A percentile compares a stretch with the other conserved stretches of the same genome.
Evolutionary conservation across 192 early-diverging fungal genomes (phyloP).

Genomic region (Backusella luteola): DNA sequence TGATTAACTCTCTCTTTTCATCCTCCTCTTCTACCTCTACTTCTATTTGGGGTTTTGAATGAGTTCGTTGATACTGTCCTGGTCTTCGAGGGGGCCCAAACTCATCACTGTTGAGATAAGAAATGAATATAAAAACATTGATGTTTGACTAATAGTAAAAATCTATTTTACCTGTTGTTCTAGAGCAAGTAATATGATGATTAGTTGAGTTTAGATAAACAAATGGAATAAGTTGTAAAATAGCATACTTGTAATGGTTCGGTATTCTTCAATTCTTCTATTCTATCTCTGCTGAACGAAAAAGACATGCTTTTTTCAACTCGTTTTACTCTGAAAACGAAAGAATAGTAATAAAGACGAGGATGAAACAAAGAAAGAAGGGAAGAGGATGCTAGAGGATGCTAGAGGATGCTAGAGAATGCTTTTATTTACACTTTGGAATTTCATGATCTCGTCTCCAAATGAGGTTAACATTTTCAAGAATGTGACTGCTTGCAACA

Average conservation of each 20-base stretch:
- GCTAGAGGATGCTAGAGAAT: not conserved
- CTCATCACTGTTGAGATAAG: not conserved
- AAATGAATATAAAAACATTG: not conserved
- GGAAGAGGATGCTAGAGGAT: not conserved
- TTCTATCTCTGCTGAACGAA: not conserved
- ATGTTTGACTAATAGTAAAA: not conserved
- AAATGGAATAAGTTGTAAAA: not conserved
- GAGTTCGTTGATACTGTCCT: not conserved
- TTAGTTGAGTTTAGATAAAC: not conserved
- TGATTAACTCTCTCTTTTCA: not conserved
- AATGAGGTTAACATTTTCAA: not conserved
- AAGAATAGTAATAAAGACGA: not conserved
- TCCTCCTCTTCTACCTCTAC: not conserved
- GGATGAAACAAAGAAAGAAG: not conserved
- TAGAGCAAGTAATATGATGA: not conserved
- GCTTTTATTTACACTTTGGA: not conserved
- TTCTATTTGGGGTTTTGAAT: not conserved
- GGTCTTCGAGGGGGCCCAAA: not conserved
- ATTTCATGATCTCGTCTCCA: not conserved
- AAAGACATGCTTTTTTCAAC: not conserved
- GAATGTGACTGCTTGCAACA: not conserved
- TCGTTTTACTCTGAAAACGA: not conserved
- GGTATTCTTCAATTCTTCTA: not conserved
- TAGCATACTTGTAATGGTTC: constrained; percentile 1
- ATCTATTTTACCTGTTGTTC: not conserved